A percentile compares a stretch with the other conserved stretches of the same genome.
phyloP scores from a whole-genome alignment of 371 early-diverging fungal species.

The Saksenaea oblongispora region DNA sequence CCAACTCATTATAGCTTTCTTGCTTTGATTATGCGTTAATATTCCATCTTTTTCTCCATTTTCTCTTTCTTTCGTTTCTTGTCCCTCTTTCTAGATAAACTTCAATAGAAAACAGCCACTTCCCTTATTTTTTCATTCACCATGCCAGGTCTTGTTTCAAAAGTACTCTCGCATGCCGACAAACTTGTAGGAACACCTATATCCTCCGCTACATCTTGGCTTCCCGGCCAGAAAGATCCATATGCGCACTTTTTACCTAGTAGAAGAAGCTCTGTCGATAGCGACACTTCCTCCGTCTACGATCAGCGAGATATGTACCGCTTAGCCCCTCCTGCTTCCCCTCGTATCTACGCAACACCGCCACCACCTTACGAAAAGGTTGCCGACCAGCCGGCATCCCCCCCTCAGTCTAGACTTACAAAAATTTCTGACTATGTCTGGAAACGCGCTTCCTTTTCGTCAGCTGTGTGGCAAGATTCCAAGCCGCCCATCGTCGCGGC shows the following conservation, averaged over 20 bases:
- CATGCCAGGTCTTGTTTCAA: conserved; percentile 28
- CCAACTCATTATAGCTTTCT: background rate
- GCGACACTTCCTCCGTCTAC: background rate
- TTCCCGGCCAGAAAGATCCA: conserved; percentile 2
- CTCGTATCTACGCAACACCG: conserved; percentile 26
- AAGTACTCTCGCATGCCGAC: conserved; percentile 32
- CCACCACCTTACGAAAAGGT: conserved; percentile 42
- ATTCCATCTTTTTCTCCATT: background rate
- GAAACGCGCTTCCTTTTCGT: conserved; percentile 32
- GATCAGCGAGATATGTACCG: conserved; percentile 8
- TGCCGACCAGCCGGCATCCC: background rate
- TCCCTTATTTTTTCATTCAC: background rate
- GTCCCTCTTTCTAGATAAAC: background rate
- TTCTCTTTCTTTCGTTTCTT: background rate
- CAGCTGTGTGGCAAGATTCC: conserved; percentile 6
- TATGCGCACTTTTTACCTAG: background rate
- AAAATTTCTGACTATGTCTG: conserved; percentile 17
- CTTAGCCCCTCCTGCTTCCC: conserved; percentile 13
- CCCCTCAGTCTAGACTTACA: conserved; percentile 10
- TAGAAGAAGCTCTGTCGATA: background rate
- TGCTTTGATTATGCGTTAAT: background rate
- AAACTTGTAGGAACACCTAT: conserved; percentile 30
- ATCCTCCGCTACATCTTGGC: background rate
- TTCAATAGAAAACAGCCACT: background rate
- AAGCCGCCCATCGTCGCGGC: conserved; percentile 6